Base-by-base conservation (phyloP, 1,284 basidiomycete genomes). In the Entoloma clypeatum region DNA sequence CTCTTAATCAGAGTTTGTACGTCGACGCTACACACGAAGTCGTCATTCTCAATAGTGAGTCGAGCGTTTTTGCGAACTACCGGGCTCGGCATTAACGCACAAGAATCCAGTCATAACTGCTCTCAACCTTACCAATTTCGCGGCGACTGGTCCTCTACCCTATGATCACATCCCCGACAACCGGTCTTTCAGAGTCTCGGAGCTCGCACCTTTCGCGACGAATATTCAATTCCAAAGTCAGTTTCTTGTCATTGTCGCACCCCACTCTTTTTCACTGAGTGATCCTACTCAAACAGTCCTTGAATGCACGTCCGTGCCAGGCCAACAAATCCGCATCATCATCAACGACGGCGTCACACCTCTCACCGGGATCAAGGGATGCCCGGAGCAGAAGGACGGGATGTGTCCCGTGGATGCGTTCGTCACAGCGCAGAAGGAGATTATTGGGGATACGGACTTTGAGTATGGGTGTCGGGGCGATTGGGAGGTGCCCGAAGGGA, bases 311-410 rank as follows among this genome's bases (percentile, higher is more conserved):
- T 72, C 74, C 1, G 45, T 62, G 5, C 67, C 74, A 1, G 73
- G 71, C 19, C 66, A 63, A 1, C 86, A 90, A 53, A 81, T 92
- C 49, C 81, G 89, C 4, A 69, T 87, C 40, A 76, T 88, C 56
- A 76, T 92, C 61, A 95, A 95, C 64, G 93, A 96, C 57, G 92
- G 87, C 3, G 86, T 93, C 1, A 73, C 81, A 1, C 91, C 93
- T 1, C 72, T 95, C 27, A 83, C 82, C 2, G 77, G 82, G 24
- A 74, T 90, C 54, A 67, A 71, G 16, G 86, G 85, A 1, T 93
- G 90, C 52, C 77, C 83, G 0, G 61, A 76, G 51, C 71, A 83
- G 53, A 67, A 74, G 31, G 79, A 93, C 45, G 92, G 92, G 8
- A 75, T 94, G 60, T 97, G 92, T 53, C 70, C 85, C 0, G 67